phyloP scores from a whole-genome alignment of 2,329 filamentous ascomycete genomes.

The Diaporthe sp. region DNA sequence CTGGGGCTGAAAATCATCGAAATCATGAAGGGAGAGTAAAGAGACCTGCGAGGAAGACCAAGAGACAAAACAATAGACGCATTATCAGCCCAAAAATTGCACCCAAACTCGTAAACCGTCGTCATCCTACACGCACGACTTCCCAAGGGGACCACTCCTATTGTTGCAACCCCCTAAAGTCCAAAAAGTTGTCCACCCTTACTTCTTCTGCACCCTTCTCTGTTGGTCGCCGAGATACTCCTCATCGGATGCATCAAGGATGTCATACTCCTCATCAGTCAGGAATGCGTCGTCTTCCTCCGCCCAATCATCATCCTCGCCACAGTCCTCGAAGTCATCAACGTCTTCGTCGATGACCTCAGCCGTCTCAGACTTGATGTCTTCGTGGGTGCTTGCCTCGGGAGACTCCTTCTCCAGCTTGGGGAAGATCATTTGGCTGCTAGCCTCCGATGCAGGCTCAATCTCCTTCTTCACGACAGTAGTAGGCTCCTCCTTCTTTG shows the following conservation, averaged over 20 bases:
- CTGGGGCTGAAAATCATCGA: slow-evolving; percentile 11
- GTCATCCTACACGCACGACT: slow-evolving; percentile 30
- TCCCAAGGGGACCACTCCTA: not conserved
- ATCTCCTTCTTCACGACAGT: slow-evolving; percentile 50
- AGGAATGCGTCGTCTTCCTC: slow-evolving; percentile 82
- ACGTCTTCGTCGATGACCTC: slow-evolving; percentile 64
- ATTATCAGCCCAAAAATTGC: slow-evolving; percentile 18
- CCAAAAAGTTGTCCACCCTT: not conserved
- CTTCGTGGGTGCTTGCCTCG: slow-evolving; percentile 81
- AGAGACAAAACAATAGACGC: slow-evolving; percentile 30
- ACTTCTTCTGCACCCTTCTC: slow-evolving; percentile 48
- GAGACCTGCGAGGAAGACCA: slow-evolving; percentile 24
- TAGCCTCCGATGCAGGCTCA: slow-evolving; percentile 43
- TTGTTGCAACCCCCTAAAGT: not conserved
- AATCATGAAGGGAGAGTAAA: slow-evolving; percentile 27
- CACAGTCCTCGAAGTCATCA: slow-evolving; percentile 67
- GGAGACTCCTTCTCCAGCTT: slow-evolving; percentile 96
- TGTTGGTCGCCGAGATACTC: slow-evolving; percentile 76
- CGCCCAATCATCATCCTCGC: slow-evolving; percentile 72
- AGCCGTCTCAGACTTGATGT: slow-evolving; percentile 63
- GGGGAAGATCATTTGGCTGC: slow-evolving; percentile 94
- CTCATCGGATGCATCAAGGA: slow-evolving; percentile 94
- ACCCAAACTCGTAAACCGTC: slow-evolving; percentile 33
- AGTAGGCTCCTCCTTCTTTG: slow-evolving; percentile 53
- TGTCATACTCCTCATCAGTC: slow-evolving; percentile 98